Evolutionary conservation across 768 basidiomycete genomes (phyloP), one percentile per base, ranked within the genome.

Genomic region (Galerina marginata): DNA sequence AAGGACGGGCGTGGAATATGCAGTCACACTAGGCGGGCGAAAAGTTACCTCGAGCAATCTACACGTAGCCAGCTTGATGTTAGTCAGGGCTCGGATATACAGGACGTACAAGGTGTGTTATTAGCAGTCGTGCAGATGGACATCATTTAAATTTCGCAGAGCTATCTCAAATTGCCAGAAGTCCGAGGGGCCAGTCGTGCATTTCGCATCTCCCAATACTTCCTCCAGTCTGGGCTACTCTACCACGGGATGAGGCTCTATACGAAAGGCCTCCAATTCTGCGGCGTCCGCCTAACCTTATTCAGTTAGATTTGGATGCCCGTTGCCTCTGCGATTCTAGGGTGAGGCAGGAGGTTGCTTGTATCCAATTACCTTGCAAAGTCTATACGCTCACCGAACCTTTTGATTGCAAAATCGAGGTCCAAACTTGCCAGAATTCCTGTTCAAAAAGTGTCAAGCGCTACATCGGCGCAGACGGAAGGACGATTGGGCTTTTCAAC

Each of bases 401-500:
- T 2, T 54, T 29, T 12, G 53, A n/a, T 12, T 44, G 43, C 23
- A 15, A 37, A 14, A 59, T 67, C 2, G 54, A 67, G 29, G 29
- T 60, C 15, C 65, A 67, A 37, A 5, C 12, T 6, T 52, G 36
- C 33, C 33, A 52, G 10, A 4, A 37, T 9, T 23, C 26, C 11
- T 67, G 65, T 47, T 42, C 53, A 6, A 29, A 12, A 0, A 44
- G 61, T 29, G 23, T 20, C 20, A 20, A 12, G 14, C 50, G 56
- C 4, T 69, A 50, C 29, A 68, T 75, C 44, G 74, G 75, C 2
- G 67, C 73, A 7, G 74, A 77, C 25, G 51, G 63, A 2, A 11
- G 49, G 9, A 38, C 62, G 1, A 11, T 62, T 14, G 71, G 74
- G 2, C 40, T 77, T 2, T 74, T 75, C 60, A 77, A 77, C 50